These are phyloP conservation scores for Hirschfeldia incana DNA, from an alignment of 345 rosid species.

Conservation along the genomic window DNA sequence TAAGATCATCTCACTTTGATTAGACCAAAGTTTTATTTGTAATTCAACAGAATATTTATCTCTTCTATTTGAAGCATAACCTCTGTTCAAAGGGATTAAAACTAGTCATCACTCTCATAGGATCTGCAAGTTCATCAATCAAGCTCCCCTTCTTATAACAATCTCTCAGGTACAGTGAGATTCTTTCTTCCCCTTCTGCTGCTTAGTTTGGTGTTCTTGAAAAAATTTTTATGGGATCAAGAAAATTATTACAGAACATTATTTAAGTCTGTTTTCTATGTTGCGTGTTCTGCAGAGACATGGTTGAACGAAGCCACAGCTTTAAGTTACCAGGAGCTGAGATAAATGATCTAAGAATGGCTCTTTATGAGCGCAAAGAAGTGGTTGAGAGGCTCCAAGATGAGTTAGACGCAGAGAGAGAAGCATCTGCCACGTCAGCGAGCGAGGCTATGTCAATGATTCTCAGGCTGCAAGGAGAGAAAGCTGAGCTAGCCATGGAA, in stretches of 20 bases:
- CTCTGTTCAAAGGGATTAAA: constrained; percentile 17
- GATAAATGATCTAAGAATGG: constrained; percentile 46
- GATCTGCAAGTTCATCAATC: constrained; percentile 11
- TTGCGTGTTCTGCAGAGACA: constrained; percentile 33
- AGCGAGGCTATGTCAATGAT: constrained; percentile 89
- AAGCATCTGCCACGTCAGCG: constrained; percentile 69
- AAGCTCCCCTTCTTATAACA: constrained; percentile 3
- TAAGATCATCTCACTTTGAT: constrained; percentile 3
- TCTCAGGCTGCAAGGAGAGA: constrained; percentile 81
- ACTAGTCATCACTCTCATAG: neutral
- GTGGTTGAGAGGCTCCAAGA: constrained; percentile 65
- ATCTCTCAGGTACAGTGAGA: constrained; percentile 6
- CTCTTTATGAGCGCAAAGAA: constrained; percentile 65
- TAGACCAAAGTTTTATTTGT: neutral
- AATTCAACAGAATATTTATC: constrained; percentile 5
- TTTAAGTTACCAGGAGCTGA: constrained; percentile 44
- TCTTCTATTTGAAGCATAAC: constrained; percentile 1
- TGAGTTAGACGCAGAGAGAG: constrained; percentile 78
- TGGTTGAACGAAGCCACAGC: constrained; percentile 50
- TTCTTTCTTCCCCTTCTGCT: neutral
- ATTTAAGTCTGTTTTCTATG: neutral
- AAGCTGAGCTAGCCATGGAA: constrained; percentile 75
- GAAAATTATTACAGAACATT: constrained; percentile 8
- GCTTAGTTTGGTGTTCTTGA: neutral
- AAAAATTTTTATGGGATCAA: neutral